Percentiles rank a stretch among this genome's conserved stretches.
These are phyloP conservation scores for Globisporangium lucens DNA, from an alignment of 352 stramenopile species.

Conservation along the genomic window DNA sequence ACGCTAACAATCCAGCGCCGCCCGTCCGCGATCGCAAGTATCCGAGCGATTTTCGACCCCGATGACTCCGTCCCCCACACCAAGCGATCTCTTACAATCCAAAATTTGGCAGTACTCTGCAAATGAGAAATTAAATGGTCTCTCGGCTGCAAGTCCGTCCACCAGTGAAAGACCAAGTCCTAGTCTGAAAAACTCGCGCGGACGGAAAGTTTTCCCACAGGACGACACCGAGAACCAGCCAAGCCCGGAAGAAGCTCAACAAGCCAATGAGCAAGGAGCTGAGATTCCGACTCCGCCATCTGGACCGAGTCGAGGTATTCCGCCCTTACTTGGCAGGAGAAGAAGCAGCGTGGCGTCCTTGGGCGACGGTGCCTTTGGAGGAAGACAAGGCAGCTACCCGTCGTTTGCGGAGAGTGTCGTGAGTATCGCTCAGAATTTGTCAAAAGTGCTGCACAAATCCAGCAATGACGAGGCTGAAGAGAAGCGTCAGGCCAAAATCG, in stretches of 20 bases:
- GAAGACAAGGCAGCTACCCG: slow-evolving; percentile 24
- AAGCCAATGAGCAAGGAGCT: neutral
- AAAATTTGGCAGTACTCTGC: neutral
- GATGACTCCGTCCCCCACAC: neutral
- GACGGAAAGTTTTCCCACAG: neutral
- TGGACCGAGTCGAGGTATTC: neutral
- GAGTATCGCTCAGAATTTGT: slow-evolving; percentile 4
- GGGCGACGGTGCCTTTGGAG: neutral
- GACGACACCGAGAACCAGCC: neutral
- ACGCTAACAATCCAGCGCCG: neutral
- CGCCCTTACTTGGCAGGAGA: neutral
- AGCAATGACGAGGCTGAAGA: slow-evolving; percentile 33
- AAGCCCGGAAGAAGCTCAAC: neutral
- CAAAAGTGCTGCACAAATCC: slow-evolving; percentile 38
- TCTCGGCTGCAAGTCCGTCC: neutral
- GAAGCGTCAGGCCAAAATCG: slow-evolving; percentile 35
- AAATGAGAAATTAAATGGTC: neutral
- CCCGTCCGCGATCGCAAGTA: slow-evolving; percentile 4
- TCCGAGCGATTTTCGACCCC: slow-evolving; percentile 4
- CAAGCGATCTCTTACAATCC: neutral
- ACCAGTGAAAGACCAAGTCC: neutral
- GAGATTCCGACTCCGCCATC: neutral
- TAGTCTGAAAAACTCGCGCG: neutral
- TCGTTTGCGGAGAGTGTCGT: slow-evolving; percentile 31
- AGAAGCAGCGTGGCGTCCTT: neutral